A percentile compares a stretch with the other conserved stretches of the same genome.
Conservation (phyloP, 2,329 filamentous ascomycete species). For the Talaromyces sp. region DNA sequence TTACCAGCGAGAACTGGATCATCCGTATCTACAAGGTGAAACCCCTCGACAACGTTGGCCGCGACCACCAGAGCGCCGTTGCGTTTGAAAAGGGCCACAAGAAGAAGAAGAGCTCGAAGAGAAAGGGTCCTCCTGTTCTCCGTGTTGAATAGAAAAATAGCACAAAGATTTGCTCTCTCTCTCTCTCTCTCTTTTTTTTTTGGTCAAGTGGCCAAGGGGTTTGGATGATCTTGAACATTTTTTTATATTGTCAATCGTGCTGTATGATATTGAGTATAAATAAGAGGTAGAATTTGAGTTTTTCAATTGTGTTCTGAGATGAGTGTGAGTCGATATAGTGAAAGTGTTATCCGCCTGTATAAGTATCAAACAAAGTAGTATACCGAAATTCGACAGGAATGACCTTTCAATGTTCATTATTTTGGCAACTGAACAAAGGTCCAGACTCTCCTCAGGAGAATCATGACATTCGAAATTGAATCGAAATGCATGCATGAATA, state of each 20-base stretch:
- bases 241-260: conserved; percentile 1
- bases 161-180: not conserved
- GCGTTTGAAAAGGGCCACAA: conserved; percentile 49
- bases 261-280: conserved; percentile 11
- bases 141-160: conserved; percentile 32
- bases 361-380: not conserved
- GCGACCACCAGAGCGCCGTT: conserved; percentile 67
- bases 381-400: too few species aligned
- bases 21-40: conserved; percentile 99
- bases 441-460: too few species aligned
- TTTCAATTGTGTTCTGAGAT: not conserved
- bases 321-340: not conserved
- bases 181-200: not conserved
- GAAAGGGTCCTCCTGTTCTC: conserved; percentile 38
- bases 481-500: not conserved
- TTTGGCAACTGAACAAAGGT: too few species aligned
- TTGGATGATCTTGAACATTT: not conserved
- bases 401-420: too few species aligned
- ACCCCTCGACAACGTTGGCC: conserved; percentile 90
- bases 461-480: too few species aligned
- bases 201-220: not conserved
- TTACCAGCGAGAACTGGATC: conserved; percentile 99
- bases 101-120: conserved; percentile 44
- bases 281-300: not conserved
- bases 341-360: not conserved